Evolutionary conservation across 2,329 filamentous ascomycete genomes (phyloP).

Genomic region (Didymella keratinophila): DNA sequence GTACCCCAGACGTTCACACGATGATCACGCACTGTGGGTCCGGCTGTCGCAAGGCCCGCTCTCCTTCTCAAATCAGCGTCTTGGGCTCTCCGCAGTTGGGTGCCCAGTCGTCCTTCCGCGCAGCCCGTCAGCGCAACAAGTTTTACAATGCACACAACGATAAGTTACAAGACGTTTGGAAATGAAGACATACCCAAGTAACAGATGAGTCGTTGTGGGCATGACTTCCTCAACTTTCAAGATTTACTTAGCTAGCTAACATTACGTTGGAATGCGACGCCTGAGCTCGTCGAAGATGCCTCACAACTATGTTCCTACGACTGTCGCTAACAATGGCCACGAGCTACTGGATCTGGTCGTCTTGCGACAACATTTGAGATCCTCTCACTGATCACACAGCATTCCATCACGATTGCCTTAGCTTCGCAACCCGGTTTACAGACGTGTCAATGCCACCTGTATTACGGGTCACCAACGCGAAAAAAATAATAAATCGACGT

Average conservation of each 20-base stretch:
- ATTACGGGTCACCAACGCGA: too few relatives aligned
- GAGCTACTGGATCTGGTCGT: too few relatives aligned
- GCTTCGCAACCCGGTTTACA: too few relatives aligned
- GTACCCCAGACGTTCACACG: slow-evolving; percentile 20
- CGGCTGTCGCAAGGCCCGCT: slow-evolving; percentile 11
- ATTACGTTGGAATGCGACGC: neutral
- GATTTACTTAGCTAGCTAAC: too few relatives aligned
- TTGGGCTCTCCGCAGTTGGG: slow-evolving; percentile 1
- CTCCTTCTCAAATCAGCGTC: slow-evolving; percentile 14
- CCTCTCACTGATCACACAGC: too few relatives aligned
- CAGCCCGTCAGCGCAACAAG: neutral
- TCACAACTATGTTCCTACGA: too few relatives aligned
- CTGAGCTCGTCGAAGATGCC: neutral
- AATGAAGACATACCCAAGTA: neutral
- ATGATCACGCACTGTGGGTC: slow-evolving; percentile 20
- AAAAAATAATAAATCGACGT: too few relatives aligned
- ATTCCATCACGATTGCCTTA: too few relatives aligned
- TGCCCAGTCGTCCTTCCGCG: neutral
- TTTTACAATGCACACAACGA: neutral
- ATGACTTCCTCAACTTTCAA: too few relatives aligned
- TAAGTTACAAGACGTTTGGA: neutral
- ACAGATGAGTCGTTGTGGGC: neutral
- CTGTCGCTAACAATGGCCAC: too few relatives aligned
- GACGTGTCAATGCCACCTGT: too few relatives aligned
- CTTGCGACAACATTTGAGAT: too few relatives aligned